These are phyloP conservation scores for Didymella sp. DNA, from an alignment of 2,329 filamentous ascomycete genomes.

Conservation along the genomic window DNA sequence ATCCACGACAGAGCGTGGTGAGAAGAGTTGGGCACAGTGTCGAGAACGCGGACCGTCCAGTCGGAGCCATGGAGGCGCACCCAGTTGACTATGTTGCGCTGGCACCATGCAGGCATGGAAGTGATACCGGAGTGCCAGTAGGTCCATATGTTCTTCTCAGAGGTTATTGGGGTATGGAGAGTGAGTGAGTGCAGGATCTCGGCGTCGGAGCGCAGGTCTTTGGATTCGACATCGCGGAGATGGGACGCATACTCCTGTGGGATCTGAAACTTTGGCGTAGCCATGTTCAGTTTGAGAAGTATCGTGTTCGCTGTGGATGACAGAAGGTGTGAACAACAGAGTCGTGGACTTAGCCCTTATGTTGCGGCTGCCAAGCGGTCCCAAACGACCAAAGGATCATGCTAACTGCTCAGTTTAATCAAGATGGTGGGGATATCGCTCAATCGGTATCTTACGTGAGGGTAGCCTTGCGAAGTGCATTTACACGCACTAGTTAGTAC, in stretches of 20 bases:
- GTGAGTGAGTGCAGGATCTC: neutral
- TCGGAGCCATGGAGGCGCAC: neutral
- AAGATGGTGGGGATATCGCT: neutral
- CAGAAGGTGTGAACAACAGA: too few relatives aligned
- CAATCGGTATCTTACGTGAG: neutral
- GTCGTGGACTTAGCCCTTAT: too few relatives aligned
- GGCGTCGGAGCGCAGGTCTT: neutral
- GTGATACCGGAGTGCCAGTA: constrained; percentile 1
- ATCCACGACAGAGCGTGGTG: neutral
- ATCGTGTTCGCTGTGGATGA: too few relatives aligned
- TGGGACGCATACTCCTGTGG: neutral
- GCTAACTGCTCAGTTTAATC: neutral
- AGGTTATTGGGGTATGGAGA: neutral
- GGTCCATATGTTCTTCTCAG: constrained; percentile 1
- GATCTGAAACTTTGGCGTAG: neutral
- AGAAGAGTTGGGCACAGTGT: neutral
- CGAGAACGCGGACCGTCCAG: neutral
- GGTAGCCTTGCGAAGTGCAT: neutral
- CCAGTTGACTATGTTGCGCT: neutral
- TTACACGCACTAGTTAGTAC: neutral
- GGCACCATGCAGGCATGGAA: neutral
- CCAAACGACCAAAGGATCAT: neutral
- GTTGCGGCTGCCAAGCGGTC: neutral
- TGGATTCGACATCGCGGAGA: neutral
- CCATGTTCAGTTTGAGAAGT: too few relatives aligned